Evolutionary conservation across 352 stramenopile genomes (phyloP).

Genomic region (Pythium myriotylum): DNA sequence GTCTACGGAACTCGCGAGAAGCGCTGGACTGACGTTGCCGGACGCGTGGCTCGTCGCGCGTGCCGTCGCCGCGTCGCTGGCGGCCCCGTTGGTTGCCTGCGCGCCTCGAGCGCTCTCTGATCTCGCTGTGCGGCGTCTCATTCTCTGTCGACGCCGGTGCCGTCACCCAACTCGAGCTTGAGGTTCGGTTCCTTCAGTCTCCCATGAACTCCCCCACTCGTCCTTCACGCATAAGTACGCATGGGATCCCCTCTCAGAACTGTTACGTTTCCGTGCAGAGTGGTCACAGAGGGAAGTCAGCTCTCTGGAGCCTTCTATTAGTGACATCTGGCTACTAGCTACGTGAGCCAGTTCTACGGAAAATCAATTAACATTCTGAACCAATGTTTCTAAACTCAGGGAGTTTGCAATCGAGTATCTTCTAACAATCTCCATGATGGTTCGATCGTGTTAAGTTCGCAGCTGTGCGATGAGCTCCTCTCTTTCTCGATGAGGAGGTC

Average conservation of each 20-base stretch:
- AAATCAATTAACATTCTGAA: no score
- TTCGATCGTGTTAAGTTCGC: conserved; percentile 21
- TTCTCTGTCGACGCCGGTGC: neutral
- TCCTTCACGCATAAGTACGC: conserved; percentile 8
- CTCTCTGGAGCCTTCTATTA: conserved; percentile 1
- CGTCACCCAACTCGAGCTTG: neutral
- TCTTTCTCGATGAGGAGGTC: conserved; percentile 12
- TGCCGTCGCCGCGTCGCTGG: neutral
- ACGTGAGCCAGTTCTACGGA: neutral
- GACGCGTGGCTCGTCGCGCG: neutral
- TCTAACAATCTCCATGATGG: conserved; percentile 1
- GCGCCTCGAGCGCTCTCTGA: neutral
- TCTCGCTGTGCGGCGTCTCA: conserved; percentile 15
- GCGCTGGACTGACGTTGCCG: neutral
- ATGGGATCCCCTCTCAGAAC: neutral
- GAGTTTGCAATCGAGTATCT: neutral
- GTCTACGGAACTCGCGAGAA: neutral
- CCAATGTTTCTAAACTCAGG: conserved; percentile 15
- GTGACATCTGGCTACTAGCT: conserved; percentile 12
- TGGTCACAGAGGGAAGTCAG: conserved; percentile 13
- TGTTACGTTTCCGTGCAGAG: conserved; percentile 3
- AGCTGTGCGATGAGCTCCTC: conserved; percentile 2
- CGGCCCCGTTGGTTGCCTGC: neutral
- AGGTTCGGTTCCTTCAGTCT: neutral
- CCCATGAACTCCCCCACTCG: conserved; percentile 5